Conservation (phyloP, 2,329 filamentous ascomycete genomes). For the Diaporthe sp. region DNA sequence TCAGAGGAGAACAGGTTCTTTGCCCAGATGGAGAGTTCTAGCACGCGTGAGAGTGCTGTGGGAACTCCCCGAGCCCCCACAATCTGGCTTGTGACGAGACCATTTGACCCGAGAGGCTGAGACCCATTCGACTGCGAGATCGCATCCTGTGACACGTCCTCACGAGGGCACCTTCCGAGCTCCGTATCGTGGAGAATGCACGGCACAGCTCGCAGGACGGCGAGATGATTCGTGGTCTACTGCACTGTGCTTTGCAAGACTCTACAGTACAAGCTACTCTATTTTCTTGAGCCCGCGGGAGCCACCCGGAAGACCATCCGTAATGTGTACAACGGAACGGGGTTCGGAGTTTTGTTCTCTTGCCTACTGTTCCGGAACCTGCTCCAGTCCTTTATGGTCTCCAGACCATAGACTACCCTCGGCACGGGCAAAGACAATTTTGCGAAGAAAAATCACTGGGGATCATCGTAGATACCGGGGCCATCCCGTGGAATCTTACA, state of each 20-base stretch:
- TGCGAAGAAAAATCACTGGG: background rate
- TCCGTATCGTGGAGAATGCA: background rate
- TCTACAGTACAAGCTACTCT: no score
- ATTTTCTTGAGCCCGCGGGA: background rate
- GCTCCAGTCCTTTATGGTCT: background rate
- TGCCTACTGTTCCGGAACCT: background rate
- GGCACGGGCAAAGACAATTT: background rate
- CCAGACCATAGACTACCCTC: no score
- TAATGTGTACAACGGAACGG: background rate
- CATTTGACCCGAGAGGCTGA: slow-evolving; percentile 10
- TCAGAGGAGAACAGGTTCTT: background rate
- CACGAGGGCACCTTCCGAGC: background rate
- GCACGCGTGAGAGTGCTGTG: background rate
- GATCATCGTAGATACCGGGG: no score
- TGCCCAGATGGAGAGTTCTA: background rate
- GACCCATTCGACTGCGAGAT: background rate
- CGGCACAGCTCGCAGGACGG: background rate
- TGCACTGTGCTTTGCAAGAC: background rate
- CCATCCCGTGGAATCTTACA: background rate
- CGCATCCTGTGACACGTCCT: background rate
- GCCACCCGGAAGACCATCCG: background rate
- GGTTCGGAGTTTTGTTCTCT: background rate
- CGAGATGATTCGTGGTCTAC: background rate
- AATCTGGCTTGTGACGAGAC: slow-evolving; percentile 4
- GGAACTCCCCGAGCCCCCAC: slow-evolving; percentile 11